These are phyloP conservation scores for Lactarius sp. DNA, from an alignment of 768 basidiomycete species.

Conservation along the genomic window DNA sequence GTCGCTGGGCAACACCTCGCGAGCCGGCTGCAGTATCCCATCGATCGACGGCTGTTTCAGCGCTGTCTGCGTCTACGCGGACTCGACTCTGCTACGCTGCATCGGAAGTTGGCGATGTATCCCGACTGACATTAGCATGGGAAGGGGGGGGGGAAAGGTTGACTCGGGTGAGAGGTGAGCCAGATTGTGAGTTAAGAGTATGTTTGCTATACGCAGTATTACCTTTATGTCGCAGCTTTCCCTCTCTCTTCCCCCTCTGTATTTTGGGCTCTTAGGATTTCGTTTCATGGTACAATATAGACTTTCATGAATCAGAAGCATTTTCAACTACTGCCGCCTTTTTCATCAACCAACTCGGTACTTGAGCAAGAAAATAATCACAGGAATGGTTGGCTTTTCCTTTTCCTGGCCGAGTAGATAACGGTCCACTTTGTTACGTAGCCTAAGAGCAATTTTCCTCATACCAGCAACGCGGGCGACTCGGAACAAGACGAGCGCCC, in stretches of 20 bases:
- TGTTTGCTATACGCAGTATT: conserved; percentile 1
- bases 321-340: background rate
- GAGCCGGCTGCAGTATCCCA: conserved; percentile 58
- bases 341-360: background rate
- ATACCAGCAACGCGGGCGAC: no score
- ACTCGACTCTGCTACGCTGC: conserved; percentile 51
- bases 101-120: conserved; percentile 42
- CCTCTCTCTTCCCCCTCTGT: background rate
- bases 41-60: conserved; percentile 75
- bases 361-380: no score
- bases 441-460: no score
- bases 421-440: no score
- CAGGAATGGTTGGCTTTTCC: no score
- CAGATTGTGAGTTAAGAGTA: background rate
- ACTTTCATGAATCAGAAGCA: background rate
- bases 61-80: conserved; percentile 67
- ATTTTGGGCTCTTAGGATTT: conserved; percentile 14
- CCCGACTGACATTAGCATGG: conserved; percentile 12
- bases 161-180: background rate
- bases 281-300: conserved; percentile 10
- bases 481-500: no score
- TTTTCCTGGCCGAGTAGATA: no score
- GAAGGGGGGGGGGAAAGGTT: background rate
- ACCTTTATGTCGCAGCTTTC: conserved; percentile 12
- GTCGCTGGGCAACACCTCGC: conserved; percentile 83